phyloP scores from a whole-genome alignment of 257 asterid genomes.

The Cinchona pubescens region DNA sequence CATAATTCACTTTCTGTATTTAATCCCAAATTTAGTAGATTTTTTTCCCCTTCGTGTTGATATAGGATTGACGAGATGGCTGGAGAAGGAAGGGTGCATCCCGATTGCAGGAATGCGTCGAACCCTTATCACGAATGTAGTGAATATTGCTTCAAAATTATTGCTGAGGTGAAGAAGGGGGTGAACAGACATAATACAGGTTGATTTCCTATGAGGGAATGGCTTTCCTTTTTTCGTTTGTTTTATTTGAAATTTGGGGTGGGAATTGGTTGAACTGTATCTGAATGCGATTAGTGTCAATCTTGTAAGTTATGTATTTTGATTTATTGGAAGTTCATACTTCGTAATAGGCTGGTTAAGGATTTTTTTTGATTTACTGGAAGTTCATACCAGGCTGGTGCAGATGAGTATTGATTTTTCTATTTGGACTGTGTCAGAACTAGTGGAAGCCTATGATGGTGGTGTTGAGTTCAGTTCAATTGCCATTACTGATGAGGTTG shows the following conservation, averaged over 20 bases:
- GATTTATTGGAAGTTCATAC: background rate
- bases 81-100: slow-evolving; percentile 58
- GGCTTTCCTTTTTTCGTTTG: no score
- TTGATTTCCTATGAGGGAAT: background rate
- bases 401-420: background rate
- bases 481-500: slow-evolving; percentile 30
- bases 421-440: slow-evolving; percentile 31
- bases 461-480: slow-evolving; percentile 21
- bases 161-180: slow-evolving; percentile 51
- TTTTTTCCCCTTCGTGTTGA: background rate
- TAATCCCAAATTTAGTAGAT: background rate
- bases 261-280: background rate
- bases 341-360: no score
- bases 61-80: slow-evolving; percentile 28
- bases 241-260: background rate
- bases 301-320: background rate
- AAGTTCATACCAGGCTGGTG: no score
- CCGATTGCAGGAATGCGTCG: slow-evolving; percentile 64
- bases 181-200: slow-evolving; percentile 34
- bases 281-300: background rate
- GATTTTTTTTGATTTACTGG: background rate
- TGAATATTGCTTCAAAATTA: slow-evolving; percentile 59
- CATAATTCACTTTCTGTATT: no score
- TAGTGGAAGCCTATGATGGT: slow-evolving; percentile 22
- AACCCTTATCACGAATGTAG: slow-evolving; percentile 68